Evolutionary conservation across 331 rosid genomes (phyloP).

Genomic region (Prunus yedoensis): DNA sequence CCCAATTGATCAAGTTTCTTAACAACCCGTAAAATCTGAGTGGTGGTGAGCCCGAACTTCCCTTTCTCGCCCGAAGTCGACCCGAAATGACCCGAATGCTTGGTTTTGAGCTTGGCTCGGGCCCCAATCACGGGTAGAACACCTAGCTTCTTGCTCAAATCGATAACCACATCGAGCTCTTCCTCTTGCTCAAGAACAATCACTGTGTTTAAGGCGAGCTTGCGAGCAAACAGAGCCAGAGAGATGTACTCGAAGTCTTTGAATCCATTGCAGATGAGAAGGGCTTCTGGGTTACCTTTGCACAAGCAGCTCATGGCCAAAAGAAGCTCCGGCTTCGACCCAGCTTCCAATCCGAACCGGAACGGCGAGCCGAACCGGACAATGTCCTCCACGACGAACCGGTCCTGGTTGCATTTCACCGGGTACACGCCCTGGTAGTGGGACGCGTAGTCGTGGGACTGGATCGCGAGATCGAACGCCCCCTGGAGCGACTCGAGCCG

Average conservation of each 20-base stretch:
- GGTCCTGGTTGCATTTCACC: conserved; percentile 94
- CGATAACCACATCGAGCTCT: conserved; percentile 74
- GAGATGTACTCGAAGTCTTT: conserved; percentile 81
- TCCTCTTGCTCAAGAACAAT: conserved; percentile 91
- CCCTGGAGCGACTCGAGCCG: conserved; percentile 74
- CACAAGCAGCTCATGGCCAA: conserved; percentile 92
- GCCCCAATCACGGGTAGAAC: conserved; percentile 76
- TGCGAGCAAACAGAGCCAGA: conserved; percentile 74
- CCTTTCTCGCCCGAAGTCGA: conserved; percentile 96
- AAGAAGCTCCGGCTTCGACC: conserved; percentile 90
- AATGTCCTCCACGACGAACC: conserved; percentile 88
- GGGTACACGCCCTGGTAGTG: conserved; percentile 96
- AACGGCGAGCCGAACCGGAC: conserved; percentile 67
- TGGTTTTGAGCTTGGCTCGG: conserved; percentile 86
- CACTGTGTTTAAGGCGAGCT: conserved; percentile 68
- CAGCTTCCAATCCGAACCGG: conserved; percentile 93
- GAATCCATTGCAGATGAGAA: conserved; percentile 83
- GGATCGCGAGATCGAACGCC: conserved; percentile 70
- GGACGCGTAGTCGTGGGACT: conserved; percentile 57
- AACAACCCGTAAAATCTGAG: conserved; percentile 79
- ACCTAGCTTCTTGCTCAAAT: conserved; percentile 61
- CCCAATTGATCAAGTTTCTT: conserved; percentile 62
- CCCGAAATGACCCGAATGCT: conserved; percentile 89
- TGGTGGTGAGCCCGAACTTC: conserved; percentile 78
- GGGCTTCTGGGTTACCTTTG: conserved; percentile 69